These are phyloP conservation scores for Selenicereus undatus DNA, from an alignment of 148 eudicot species.

Conservation along the genomic window DNA sequence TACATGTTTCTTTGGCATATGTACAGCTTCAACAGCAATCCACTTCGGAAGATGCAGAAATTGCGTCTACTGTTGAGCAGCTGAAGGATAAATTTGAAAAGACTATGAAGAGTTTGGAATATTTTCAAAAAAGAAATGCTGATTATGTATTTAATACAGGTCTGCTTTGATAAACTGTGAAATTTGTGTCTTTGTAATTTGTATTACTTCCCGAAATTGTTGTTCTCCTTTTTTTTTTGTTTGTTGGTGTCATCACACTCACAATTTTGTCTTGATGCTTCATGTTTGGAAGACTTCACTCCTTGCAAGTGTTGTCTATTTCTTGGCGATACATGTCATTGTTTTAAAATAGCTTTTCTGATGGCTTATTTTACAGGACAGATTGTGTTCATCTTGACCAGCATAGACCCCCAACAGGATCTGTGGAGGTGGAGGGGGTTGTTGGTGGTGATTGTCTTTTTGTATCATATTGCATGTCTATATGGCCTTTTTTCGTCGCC, in stretches of 20 bases:
- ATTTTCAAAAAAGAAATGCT: conserved; percentile 69
- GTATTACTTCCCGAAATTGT: background rate
- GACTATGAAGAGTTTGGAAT: conserved; percentile 50
- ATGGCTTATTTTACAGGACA: background rate
- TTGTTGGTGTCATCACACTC: background rate
- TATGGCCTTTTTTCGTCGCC: too few species aligned
- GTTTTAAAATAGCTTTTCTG: background rate
- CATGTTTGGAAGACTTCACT: background rate
- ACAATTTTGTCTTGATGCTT: background rate
- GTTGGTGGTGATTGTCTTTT: background rate
- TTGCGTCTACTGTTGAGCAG: conserved; percentile 48
- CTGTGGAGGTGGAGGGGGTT: background rate
- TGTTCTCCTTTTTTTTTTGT: background rate
- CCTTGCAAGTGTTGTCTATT: background rate
- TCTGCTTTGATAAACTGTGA: conserved; percentile 21
- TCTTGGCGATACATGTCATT: background rate
- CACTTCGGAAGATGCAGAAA: conserved; percentile 52
- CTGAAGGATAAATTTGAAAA: conserved; percentile 59
- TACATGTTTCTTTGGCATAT: conserved; percentile 3
- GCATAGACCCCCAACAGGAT: background rate
- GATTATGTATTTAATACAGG: conserved; percentile 89
- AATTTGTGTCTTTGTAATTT: background rate
- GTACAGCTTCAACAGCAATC: conserved; percentile 64
- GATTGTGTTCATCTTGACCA: background rate
- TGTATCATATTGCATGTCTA: background rate